Evolutionary conservation across 2,329 filamentous ascomycete genomes (phyloP).

Genomic region (Claviceps sp.): DNA sequence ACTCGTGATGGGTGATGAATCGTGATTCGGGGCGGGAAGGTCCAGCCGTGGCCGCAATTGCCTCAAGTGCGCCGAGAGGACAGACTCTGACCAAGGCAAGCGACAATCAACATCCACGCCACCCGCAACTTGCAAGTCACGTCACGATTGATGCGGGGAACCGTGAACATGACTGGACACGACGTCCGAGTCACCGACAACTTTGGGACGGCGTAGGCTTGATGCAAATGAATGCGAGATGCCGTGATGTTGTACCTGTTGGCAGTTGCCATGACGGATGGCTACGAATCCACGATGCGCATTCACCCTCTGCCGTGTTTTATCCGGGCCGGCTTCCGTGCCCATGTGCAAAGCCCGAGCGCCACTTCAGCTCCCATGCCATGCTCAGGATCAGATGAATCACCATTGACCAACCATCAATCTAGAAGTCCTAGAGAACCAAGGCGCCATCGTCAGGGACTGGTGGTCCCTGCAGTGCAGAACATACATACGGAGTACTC

Average conservation of each 20-base stretch:
- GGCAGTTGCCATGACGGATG: no score
- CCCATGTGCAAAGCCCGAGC: not conserved
- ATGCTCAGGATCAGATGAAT: not conserved
- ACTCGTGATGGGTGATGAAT: no score
- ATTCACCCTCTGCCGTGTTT: not conserved
- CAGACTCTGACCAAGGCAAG: no score
- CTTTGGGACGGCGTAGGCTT: not conserved
- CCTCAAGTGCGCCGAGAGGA: not conserved
- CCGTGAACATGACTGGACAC: not conserved
- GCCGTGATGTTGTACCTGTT: not conserved
- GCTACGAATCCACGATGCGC: no score
- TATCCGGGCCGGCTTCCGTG: not conserved
- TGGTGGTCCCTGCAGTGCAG: no score
- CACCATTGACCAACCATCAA: not conserved
- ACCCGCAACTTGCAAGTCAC: no score
- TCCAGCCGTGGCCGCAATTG: not conserved
- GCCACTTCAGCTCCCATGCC: not conserved
- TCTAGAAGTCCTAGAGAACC: no score
- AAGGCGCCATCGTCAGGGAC: no score
- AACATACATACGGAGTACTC: no score
- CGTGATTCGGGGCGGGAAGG: not conserved
- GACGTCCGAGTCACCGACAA: not conserved
- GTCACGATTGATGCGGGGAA: no score
- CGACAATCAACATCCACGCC: no score
- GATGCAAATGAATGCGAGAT: not conserved